Evolutionary conservation across 768 basidiomycete species (phyloP).

Genomic region (Clitopilus passeckerianus): DNA sequence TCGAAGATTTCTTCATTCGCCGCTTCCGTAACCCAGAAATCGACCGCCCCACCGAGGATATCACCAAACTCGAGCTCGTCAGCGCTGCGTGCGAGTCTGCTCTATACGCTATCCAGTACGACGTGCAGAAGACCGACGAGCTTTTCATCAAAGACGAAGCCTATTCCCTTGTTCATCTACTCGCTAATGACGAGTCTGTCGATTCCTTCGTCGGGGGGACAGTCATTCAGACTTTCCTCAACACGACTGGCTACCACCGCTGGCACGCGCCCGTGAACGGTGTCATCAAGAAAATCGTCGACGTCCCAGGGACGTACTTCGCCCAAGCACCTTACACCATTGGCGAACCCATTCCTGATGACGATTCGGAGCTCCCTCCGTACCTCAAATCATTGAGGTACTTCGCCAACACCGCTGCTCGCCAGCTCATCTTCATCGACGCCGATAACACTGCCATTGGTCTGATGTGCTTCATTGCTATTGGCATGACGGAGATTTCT

Average conservation of each 20-base stretch:
- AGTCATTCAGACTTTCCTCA: slow-evolving; percentile 55
- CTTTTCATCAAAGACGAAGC: slow-evolving; percentile 64
- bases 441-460: slow-evolving; percentile 43
- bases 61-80: slow-evolving; percentile 28
- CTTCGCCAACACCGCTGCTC: slow-evolving; percentile 39
- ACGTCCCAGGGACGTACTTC: slow-evolving; percentile 48
- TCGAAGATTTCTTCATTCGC: slow-evolving; percentile 56
- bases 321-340: slow-evolving; percentile 22
- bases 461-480: slow-evolving; percentile 48
- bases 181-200: slow-evolving; percentile 34
- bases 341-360: slow-evolving; percentile 1
- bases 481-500: slow-evolving; percentile 63
- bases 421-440: slow-evolving; percentile 52
- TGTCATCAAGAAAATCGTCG: slow-evolving; percentile 28
- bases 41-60: slow-evolving; percentile 31
- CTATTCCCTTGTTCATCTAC: slow-evolving; percentile 56
- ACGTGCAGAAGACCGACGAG: slow-evolving; percentile 35
- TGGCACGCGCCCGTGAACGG: slow-evolving; percentile 59
- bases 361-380: neutral
- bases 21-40: slow-evolving; percentile 24
- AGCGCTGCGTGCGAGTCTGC: slow-evolving; percentile 51
- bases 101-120: slow-evolving; percentile 31
- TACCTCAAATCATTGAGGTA: slow-evolving; percentile 28
- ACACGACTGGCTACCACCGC: slow-evolving; percentile 51
- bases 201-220: slow-evolving; percentile 44